Percentiles rank a stretch among this genome's conserved stretches.
phyloP scores from a whole-genome alignment of 345 rosid species.

The Eucalyptus shirleyi region DNA sequence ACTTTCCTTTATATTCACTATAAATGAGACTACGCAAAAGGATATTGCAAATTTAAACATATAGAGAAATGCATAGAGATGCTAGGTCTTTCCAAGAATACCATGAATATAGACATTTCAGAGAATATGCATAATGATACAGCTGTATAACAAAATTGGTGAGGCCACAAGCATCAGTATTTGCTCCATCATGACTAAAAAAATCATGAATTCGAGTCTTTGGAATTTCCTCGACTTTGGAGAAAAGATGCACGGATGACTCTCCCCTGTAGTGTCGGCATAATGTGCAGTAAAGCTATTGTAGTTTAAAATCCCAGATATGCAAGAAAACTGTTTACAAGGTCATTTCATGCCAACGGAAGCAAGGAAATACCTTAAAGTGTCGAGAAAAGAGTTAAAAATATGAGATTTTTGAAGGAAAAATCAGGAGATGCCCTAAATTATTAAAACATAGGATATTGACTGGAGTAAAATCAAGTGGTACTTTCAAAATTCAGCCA shows the following conservation, averaged over 20 bases:
- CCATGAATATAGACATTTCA: background rate
- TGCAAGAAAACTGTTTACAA: background rate
- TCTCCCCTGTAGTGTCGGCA: background rate
- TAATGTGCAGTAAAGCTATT: background rate
- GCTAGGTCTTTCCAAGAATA: background rate
- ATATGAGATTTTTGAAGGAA: background rate
- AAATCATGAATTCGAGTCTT: background rate
- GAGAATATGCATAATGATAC: background rate
- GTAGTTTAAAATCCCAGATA: background rate
- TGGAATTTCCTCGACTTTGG: background rate
- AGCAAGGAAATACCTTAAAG: background rate
- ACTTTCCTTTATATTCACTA: background rate
- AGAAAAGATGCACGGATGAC: background rate
- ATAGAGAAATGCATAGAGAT: background rate
- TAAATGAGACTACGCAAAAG: background rate
- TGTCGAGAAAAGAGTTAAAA: background rate
- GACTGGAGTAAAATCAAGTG: background rate
- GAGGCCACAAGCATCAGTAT: background rate
- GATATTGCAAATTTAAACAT: background rate
- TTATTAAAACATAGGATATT: background rate
- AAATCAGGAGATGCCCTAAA: background rate
- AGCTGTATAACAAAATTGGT: background rate
- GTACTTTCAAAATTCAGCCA: background rate
- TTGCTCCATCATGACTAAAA: background rate
- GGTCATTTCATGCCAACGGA: background rate